Conservation (phyloP, 305 asterid species). For the Fraxinus ornus region DNA sequence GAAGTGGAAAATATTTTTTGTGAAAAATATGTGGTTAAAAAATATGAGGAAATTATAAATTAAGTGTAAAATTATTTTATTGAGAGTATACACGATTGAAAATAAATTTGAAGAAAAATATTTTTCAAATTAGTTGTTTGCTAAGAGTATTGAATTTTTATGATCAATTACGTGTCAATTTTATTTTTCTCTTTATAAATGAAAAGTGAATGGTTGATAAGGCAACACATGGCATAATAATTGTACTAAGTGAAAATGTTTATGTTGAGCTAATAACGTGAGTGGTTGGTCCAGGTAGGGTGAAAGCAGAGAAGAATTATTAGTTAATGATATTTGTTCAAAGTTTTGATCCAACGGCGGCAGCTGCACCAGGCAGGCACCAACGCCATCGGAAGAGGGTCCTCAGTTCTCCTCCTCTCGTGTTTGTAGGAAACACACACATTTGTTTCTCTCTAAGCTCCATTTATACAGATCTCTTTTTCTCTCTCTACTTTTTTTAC, state of each 20-base stretch:
- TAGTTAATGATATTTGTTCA: background rate
- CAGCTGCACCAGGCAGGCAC: background rate
- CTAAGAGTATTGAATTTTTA: background rate
- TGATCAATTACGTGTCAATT: background rate
- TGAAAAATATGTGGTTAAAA: too few relatives aligned
- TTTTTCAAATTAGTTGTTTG: background rate
- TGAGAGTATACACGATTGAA: too few relatives aligned
- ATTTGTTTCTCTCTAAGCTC: slow-evolving; percentile 24
- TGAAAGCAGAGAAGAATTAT: background rate
- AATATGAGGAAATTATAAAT: too few relatives aligned
- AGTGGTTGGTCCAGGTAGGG: slow-evolving; percentile 1
- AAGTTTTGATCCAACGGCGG: background rate
- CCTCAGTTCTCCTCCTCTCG: background rate
- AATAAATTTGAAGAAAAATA: too few relatives aligned
- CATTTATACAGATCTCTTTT: slow-evolving; percentile 31
- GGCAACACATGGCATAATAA: background rate
- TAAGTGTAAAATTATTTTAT: too few relatives aligned
- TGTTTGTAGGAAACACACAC: background rate
- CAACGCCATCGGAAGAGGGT: background rate
- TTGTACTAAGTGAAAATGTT: background rate
- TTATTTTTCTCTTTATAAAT: background rate
- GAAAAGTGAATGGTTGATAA: background rate
- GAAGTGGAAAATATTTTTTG: too few relatives aligned
- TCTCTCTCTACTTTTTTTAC: slow-evolving; percentile 19
- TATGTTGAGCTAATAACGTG: background rate